Base-by-base conservation (phyloP, 2,329 filamentous ascomycete genomes). In the Dendrostoma leiphaemia region DNA sequence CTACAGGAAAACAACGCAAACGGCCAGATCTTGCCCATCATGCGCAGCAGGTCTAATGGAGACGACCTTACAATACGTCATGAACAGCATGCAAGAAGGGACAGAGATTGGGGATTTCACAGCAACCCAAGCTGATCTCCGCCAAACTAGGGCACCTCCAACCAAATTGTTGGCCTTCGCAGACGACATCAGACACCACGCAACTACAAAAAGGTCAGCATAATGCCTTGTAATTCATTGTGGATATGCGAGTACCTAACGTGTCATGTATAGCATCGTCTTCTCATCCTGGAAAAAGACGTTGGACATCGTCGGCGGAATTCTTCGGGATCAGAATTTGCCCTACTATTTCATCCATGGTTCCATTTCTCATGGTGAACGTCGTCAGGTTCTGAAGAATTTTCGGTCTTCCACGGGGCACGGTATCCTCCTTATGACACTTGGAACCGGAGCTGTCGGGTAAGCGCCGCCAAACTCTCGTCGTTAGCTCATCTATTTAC, bases 361-460 rank as follows among this genome's bases (percentile, higher is more conserved):
- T 8, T 49, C 35, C 2, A 9, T 49, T 10, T 7, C 47, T 2
- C 47, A 49, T 6, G 8, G 12, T 15, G 34, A 41, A 17, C 47
- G 47, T 10, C 19, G 29, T 7, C 35, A 9, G 3, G 34, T 38
- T 32, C 21, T 49, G 2, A 7, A 41, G 6, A 29, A 21, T 6
- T 41, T 49, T 9, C 47, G 35, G 3, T 40, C 26, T 10, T 21
- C 15, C 6, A n/a, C 21, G 12, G 35, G 38, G 1, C 26, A 15
- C n/a, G 29, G 24, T n/a, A 31, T 45, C 4, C 40, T 51, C 2
- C 31, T 51, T 4, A 32, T 51, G 26, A 51, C 49, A 13, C 38
- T 51, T 43, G 49, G 49, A 8, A 51, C 49, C 6, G 49, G 49
- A 32, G 38, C 49, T n/a, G 38, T 43, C 6, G 49, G 49, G 49